phyloP scores from a whole-genome alignment of 768 basidiomycete species.

The Coprinellus micaceus region DNA sequence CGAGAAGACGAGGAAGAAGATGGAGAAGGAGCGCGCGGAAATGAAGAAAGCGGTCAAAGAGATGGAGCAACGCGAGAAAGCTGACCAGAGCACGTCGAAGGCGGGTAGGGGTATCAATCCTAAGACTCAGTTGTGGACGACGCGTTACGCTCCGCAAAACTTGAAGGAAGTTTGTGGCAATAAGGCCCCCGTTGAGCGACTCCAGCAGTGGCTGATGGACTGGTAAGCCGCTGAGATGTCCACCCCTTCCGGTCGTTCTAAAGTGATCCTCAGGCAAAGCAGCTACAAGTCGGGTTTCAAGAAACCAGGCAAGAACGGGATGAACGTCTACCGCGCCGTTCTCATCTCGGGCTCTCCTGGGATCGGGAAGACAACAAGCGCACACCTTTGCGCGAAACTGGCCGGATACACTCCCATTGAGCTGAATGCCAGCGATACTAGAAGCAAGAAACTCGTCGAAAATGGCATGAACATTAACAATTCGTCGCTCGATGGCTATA shows the following conservation, averaged over 20 bases:
- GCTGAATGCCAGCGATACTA: slow-evolving; percentile 90
- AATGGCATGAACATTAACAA: slow-evolving; percentile 90
- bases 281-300: slow-evolving; percentile 79
- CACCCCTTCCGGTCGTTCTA: neutral
- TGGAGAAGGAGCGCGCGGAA: slow-evolving; percentile 74
- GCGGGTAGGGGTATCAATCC: slow-evolving; percentile 35
- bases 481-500: slow-evolving; percentile 82
- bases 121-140: slow-evolving; percentile 85
- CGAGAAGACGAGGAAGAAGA: slow-evolving; percentile 76
- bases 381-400: slow-evolving; percentile 88
- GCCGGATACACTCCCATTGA: slow-evolving; percentile 92
- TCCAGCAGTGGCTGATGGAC: slow-evolving; percentile 80
- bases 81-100: slow-evolving; percentile 7
- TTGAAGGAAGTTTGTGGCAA: slow-evolving; percentile 95
- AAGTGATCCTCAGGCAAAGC: slow-evolving; percentile 50
- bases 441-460: slow-evolving; percentile 98
- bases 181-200: slow-evolving; percentile 85
- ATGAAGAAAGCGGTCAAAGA: slow-evolving; percentile 71
- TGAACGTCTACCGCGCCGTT: slow-evolving; percentile 83
- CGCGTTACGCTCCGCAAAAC: slow-evolving; percentile 85
- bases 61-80: slow-evolving; percentile 70
- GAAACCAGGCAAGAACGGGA: slow-evolving; percentile 88
- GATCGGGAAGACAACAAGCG: slow-evolving; percentile 96
- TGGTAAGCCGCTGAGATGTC: slow-evolving; percentile 52
- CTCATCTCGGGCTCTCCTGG: slow-evolving; percentile 93